Conservation (phyloP, 805 yeast species). For the Kurtzmaniella cleridarum region DNA sequence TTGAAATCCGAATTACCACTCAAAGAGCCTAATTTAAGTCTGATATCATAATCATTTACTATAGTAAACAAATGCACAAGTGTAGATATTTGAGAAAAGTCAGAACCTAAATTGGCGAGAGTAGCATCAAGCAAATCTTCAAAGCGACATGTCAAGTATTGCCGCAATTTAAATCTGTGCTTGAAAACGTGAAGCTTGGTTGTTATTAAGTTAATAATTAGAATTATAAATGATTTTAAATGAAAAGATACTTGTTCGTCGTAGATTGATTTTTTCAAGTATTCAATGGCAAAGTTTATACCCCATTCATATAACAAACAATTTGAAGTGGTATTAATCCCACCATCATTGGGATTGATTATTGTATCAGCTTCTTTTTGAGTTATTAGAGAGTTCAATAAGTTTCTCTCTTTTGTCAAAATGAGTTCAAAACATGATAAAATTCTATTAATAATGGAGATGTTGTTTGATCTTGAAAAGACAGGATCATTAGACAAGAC, state of each 20-base stretch:
- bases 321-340: conserved; percentile 2
- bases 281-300: conserved; percentile 19
- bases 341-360: conserved; percentile 3
- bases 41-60: conserved; percentile 30
- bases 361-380: conserved; percentile 6
- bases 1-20: conserved; percentile 16
- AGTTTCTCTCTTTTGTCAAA: conserved; percentile 22
- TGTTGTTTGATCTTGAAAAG: conserved; percentile 3
- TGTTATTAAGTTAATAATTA: conserved; percentile 25
- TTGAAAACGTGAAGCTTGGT: conserved; percentile 23
- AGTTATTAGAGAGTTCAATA: conserved; percentile 14
- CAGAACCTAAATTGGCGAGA: conserved; percentile 8
- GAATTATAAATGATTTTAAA: conserved; percentile 29
- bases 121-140: conserved; percentile 12
- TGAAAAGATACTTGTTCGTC: conserved; percentile 12
- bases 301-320: conserved; percentile 26
- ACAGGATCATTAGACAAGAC: background rate
- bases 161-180: conserved; percentile 12
- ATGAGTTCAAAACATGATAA: conserved; percentile 29
- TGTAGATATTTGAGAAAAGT: conserved; percentile 2
- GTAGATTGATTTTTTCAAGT: conserved; percentile 15
- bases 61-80: conserved; percentile 30
- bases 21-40: conserved; percentile 21
- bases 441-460: conserved; percentile 15
- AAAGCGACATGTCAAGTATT: conserved; percentile 10